Evolutionary conservation across 345 rosid species (phyloP).

Genomic region (Brassica carinata): DNA sequence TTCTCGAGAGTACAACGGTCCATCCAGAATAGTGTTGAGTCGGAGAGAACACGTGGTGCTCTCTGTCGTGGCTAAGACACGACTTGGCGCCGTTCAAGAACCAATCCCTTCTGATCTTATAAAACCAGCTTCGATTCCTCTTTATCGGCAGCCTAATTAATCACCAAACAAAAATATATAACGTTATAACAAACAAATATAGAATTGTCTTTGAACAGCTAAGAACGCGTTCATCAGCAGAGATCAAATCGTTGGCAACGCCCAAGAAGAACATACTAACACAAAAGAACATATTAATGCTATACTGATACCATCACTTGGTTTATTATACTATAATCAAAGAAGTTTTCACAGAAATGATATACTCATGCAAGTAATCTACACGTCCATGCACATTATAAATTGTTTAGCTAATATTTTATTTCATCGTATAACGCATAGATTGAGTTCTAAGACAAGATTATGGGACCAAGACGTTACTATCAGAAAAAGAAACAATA

Average conservation of each 20-base stretch:
- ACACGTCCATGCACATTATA: background rate
- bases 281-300: background rate
- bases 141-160: constrained; percentile 79
- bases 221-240: background rate
- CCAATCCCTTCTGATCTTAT: constrained; percentile 79
- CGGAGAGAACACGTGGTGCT: constrained; percentile 60
- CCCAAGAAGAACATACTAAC: background rate
- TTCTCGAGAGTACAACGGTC: constrained; percentile 91
- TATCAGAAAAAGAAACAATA: background rate
- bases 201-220: background rate
- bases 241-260: background rate
- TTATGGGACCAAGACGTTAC: background rate
- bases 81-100: constrained; percentile 64
- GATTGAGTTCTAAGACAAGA: background rate
- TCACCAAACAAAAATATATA: constrained; percentile 1
- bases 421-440: background rate
- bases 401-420: background rate
- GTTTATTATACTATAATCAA: background rate
- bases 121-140: constrained; percentile 54
- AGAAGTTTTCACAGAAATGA: background rate
- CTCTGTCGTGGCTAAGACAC: constrained; percentile 50
- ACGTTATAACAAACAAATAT: background rate
- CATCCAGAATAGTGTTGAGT: constrained; percentile 66
- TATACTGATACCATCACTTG: background rate
- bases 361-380: background rate